Evolutionary conservation across 768 basidiomycete species (phyloP), one percentile per base, ranked within the genome.

Genomic region (Podaxis sp.): DNA sequence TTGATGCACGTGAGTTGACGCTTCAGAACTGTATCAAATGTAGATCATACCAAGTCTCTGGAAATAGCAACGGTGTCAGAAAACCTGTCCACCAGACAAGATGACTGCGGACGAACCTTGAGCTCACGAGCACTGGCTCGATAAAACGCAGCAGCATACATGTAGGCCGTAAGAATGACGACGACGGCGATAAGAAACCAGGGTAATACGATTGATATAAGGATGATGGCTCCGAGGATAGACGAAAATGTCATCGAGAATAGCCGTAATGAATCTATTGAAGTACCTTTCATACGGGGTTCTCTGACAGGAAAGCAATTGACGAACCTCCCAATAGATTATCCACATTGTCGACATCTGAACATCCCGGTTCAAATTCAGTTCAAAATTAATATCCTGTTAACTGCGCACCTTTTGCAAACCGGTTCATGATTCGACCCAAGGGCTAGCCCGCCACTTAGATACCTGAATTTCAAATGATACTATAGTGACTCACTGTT

Each of bases 371-470:
- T 46, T 49, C 60, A 56, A 56, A 13, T 22, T 65, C 37, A 63
- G 41, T 59, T 57, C 54, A 41, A 33, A 12, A 28, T 40, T 28
- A 20, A 26, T 26, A 33, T 40, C 24, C 26, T 24, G 44, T 24
- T 15, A 24, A 52, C 10, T 33, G 4, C 60, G 66, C 70, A 82
- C 87, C 87, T 78, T 94, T 93, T 0, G 91, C 87, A 72, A 97
- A 93, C 15, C 93, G 86, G 72, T 95, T 95, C 85, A 94, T 89
- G 65, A 97, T 91, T 11, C 93, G 86, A 15, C 95, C 95, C 22
- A 92, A 80, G 5, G 91, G 92, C 81, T 88, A 67, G 17, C 61
- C 60, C 30, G 61, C 69, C 50, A 65, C 26, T 61, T 61, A 61
- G 65, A 58, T 20, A 58, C 40, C 24, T 37, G 3, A 38, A 48